These are phyloP conservation scores for Suillus hirtellus DNA, from an alignment of 768 basidiomycete species.

Conservation along the genomic window DNA sequence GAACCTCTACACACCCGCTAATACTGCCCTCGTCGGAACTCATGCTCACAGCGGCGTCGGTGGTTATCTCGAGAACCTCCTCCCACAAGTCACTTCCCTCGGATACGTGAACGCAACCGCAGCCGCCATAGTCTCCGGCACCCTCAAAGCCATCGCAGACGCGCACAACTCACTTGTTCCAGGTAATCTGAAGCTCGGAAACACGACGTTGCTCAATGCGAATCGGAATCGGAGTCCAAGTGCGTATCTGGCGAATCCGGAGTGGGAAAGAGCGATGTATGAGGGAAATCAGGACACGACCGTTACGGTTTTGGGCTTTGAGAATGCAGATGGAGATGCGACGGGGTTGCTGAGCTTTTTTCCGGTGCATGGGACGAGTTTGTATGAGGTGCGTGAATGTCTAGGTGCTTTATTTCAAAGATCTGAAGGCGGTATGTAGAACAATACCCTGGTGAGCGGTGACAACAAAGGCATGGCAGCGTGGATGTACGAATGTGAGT, in stretches of 20 bases:
- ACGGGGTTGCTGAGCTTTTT: constrained; percentile 75
- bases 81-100: constrained; percentile 73
- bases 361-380: constrained; percentile 76
- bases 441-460: constrained; percentile 77
- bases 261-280: constrained; percentile 65
- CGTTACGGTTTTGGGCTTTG: constrained; percentile 65
- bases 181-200: constrained; percentile 64
- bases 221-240: constrained; percentile 77
- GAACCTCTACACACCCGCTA: constrained; percentile 65
- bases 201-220: constrained; percentile 65
- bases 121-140: constrained; percentile 69
- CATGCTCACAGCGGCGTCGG: constrained; percentile 79
- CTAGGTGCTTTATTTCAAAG: background rate
- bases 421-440: constrained; percentile 40
- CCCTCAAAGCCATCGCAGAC: constrained; percentile 64
- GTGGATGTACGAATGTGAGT: constrained; percentile 69
- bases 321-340: constrained; percentile 55
- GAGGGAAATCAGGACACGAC: constrained; percentile 75
- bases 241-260: constrained; percentile 76
- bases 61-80: constrained; percentile 75
- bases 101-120: constrained; percentile 75
- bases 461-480: constrained; percentile 91
- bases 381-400: constrained; percentile 57
- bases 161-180: constrained; percentile 63
- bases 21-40: constrained; percentile 74